Evolutionary conservation across 768 basidiomycete species (phyloP), one percentile per base, ranked within the genome.

Genomic region (Paxillus involutus): DNA sequence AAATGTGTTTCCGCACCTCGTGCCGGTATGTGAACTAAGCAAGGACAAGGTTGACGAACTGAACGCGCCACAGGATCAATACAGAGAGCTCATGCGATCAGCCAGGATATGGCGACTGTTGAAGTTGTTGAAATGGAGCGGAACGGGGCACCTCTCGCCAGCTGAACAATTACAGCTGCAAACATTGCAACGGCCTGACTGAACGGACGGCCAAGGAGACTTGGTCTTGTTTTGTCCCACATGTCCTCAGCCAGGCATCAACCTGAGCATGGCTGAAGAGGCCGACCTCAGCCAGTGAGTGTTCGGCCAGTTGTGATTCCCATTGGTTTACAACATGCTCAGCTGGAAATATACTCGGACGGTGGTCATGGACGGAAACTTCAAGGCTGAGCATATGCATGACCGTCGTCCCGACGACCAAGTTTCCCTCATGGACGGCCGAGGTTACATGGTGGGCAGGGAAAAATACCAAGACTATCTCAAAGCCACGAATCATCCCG

Each of bases 291-390:
- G 14, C 64, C 62, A 0, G 63, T 60, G 0, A 53, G 32, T 11
- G 3, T 12, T n/a, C 2, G 4, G 26, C 6, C 4, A 3, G 26
- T 26, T 26, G 26, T 2, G 26, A 3, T 26, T 5, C 2, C 0
- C 26, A 26, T 26, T 26, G 26, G 4, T 26, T 26, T 3, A 26
- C 26, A 4, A 26, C 4, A 3, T 5, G 4, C 26, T 26, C 26
- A 47, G 44, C 6, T 57, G 51, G 52, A 57, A 42, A 16, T 50
- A 50, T 37, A 32, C 16, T 2, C 6, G 21, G 0, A 35, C 12
- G 0, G 13, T 63, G 16, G 55, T 63, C 3, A 49, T 63, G 37
- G 65, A 68, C 47, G 63, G 65, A 3, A 67, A 67, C 19, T 66
- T 70, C 44, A 61, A 57, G 17, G 61, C 61, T 0, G 60, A 64